phyloP scores from a whole-genome alignment of 2,329 filamentous ascomycete species.

The Aspergillus fumigatus region DNA sequence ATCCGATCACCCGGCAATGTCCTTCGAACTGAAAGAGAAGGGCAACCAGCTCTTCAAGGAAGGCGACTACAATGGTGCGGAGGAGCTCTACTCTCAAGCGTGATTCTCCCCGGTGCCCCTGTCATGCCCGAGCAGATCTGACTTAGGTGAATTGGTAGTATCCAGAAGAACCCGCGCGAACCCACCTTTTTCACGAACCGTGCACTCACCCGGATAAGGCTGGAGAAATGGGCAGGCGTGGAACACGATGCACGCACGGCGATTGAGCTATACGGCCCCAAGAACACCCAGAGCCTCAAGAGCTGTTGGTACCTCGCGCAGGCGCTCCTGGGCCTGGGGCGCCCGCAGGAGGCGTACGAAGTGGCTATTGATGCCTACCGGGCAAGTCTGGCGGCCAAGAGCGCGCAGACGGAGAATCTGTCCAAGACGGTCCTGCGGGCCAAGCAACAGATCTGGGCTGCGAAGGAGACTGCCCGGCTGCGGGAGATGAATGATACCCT shows the following conservation, averaged over 20 bases:
- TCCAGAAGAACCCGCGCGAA: slow-evolving; percentile 73
- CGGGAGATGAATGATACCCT: slow-evolving; percentile 43
- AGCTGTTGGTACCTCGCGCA: slow-evolving; percentile 79
- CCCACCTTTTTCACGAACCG: slow-evolving; percentile 84
- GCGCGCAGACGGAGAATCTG: slow-evolving; percentile 65
- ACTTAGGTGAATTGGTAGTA: slow-evolving; percentile 44
- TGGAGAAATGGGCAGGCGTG: slow-evolving; percentile 67
- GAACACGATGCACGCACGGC: slow-evolving; percentile 73
- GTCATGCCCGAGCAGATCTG: neutral
- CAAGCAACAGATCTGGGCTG: slow-evolving; percentile 83
- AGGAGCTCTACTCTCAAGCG: slow-evolving; percentile 46
- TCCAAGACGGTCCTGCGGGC: slow-evolving; percentile 70
- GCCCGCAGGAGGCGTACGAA: slow-evolving; percentile 67
- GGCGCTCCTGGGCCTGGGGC: slow-evolving; percentile 69
- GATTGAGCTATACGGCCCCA: slow-evolving; percentile 57
- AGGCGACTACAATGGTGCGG: slow-evolving; percentile 42
- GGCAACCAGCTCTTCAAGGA: slow-evolving; percentile 45
- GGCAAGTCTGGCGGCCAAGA: slow-evolving; percentile 59
- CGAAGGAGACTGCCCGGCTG: slow-evolving; percentile 53
- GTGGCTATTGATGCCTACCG: slow-evolving; percentile 70
- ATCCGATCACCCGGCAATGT: slow-evolving; percentile 20
- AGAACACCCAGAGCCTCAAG: slow-evolving; percentile 63
- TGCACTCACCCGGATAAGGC: slow-evolving; percentile 73
- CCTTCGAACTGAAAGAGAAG: slow-evolving; percentile 40
- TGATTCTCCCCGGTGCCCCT: slow-evolving; percentile 20